These are phyloP conservation scores for Sclerotinia minor DNA, from an alignment of 2,329 filamentous ascomycete genomes.

Conservation along the genomic window DNA sequence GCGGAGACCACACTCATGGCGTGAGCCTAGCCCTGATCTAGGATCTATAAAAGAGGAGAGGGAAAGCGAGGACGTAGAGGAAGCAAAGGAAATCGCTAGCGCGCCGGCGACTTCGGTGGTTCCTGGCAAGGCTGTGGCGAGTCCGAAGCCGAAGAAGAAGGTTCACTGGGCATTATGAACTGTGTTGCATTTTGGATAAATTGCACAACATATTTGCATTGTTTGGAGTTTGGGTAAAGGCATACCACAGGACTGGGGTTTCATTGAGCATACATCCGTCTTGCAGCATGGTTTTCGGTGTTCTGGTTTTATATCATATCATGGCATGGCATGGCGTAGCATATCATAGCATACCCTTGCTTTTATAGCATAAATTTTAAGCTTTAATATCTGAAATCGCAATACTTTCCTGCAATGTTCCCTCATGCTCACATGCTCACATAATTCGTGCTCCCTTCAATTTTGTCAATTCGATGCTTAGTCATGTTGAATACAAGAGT, in stretches of 20 bases:
- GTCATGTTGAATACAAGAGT: background rate
- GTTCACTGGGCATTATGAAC: slow-evolving; percentile 39
- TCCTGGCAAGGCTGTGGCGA: slow-evolving; percentile 24
- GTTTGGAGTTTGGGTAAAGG: slow-evolving; percentile 27
- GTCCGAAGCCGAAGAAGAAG: slow-evolving; percentile 38
- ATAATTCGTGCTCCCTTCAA: background rate
- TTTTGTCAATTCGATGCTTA: background rate
- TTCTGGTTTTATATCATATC: background rate
- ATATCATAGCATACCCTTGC: background rate
- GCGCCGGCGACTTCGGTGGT: slow-evolving; percentile 29
- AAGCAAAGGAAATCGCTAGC: slow-evolving; percentile 28
- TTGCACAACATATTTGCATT: slow-evolving; percentile 28
- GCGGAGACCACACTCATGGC: slow-evolving; percentile 38
- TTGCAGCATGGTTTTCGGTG: background rate
- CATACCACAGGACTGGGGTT: slow-evolving; percentile 13
- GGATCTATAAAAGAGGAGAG: slow-evolving; percentile 39
- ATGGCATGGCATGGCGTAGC: background rate
- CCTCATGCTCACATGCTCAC: background rate
- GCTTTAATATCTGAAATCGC: background rate
- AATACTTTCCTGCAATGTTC: background rate
- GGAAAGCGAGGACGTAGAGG: slow-evolving; percentile 33
- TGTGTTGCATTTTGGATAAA: slow-evolving; percentile 28
- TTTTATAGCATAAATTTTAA: background rate
- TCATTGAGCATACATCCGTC: slow-evolving; percentile 11
- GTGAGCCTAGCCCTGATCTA: slow-evolving; percentile 40